Evolutionary conservation across 83 land plant species (phyloP).

Genomic region (Picea mariana): DNA sequence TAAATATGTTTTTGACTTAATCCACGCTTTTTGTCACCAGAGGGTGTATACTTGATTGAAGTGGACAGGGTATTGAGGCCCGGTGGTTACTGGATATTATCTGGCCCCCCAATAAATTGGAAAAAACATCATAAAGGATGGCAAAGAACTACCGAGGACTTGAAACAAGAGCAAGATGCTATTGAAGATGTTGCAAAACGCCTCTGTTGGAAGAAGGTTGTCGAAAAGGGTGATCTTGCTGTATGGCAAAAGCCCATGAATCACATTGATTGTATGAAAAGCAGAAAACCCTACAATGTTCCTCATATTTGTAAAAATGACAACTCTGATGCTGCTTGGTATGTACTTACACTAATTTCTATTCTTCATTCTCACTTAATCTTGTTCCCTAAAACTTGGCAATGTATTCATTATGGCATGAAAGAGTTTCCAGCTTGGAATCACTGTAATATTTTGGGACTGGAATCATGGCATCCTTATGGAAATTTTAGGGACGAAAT

Average conservation of each 20-base stretch:
- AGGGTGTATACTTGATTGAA: constrained; percentile 46
- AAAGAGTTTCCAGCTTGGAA: background rate
- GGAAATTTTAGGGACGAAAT: background rate
- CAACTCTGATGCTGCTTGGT: constrained; percentile 50
- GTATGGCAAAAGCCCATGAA: constrained; percentile 54
- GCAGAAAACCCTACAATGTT: constrained; percentile 7
- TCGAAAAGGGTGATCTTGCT: constrained; percentile 46
- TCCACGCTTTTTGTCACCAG: constrained; percentile 46
- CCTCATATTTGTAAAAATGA: constrained; percentile 29
- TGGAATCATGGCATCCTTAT: too few relatives aligned
- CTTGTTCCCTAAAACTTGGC: background rate
- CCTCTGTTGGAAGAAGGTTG: constrained; percentile 55
- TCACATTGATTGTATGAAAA: constrained; percentile 26
- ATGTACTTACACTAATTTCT: constrained; percentile 53
- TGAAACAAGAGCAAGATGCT: constrained; percentile 35
- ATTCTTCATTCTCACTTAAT: background rate
- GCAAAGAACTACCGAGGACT: constrained; percentile 42
- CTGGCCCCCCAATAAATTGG: constrained; percentile 61
- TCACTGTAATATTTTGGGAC: background rate
- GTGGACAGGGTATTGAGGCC: constrained; percentile 50
- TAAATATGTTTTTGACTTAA: constrained; percentile 62
- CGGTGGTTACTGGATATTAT: constrained; percentile 46
- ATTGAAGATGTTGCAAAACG: constrained; percentile 48
- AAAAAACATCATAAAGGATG: constrained; percentile 41
- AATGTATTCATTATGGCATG: background rate